Evolutionary conservation across 768 basidiomycete genomes (phyloP), one percentile per base, ranked within the genome.

Genomic region (Nidularia sp.): DNA sequence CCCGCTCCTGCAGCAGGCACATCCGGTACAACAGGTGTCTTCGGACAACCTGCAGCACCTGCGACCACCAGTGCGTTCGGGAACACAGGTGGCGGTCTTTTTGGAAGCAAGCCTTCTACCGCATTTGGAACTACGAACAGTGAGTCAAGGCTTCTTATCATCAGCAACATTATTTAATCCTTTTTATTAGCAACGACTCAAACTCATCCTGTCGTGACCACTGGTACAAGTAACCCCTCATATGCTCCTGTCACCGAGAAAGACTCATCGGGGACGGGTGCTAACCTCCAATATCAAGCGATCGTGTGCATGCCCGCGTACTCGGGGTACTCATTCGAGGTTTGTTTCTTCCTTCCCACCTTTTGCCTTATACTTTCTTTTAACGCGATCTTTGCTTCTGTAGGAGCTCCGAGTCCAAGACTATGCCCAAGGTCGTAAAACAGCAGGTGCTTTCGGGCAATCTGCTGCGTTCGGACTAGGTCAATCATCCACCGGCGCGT

Each of bases 261-360:
- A 59, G 92, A 94, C 52, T 57, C 39, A 12, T 18, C 39, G 12
- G 39, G 39, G 10, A 12, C 71, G 13, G 72, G 48, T 47, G 53
- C 69, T 9, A 80, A 72, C 4, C 72, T 87, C 41, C 86, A 89
- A 55, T 96, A 88, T 66, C 92, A 95, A 67, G 80, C 85, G 35
- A 92, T 93, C 50, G 80, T 85, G 13, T 86, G 85, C 56, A 90
- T 88, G 78, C 88, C 88, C 12, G 77, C 78, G 13, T 96, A 93
- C 63, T 69, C 78, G 53, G 86, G 87, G 41, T 84, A 79, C 54
- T 94, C 91, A 18, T 80, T 90, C 55, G 92, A 86, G 76, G 90
- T 84, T 57, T 47, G 73, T 72, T 42, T 29, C 25, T 29, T 29
- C 25, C 25, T 29, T 29, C 25, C 25, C 25, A 29, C 2, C 2